Percentiles rank a stretch among this genome's conserved stretches.
These are phyloP conservation scores for Botrytis aclada DNA, from an alignment of 2,329 filamentous ascomycete species.

Conservation along the genomic window DNA sequence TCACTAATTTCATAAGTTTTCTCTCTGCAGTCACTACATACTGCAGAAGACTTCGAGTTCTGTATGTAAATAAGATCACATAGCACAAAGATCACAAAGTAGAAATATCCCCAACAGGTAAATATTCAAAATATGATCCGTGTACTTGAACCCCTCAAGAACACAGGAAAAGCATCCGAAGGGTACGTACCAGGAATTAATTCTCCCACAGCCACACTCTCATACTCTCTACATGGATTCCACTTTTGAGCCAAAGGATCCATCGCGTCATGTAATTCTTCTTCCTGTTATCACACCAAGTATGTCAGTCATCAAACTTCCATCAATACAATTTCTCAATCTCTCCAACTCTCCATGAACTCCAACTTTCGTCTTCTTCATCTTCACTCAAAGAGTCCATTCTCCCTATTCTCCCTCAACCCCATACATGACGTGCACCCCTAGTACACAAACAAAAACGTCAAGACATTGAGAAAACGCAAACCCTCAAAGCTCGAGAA, in stretches of 20 bases:
- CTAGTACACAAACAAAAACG: neutral
- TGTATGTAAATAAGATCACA: too few species aligned
- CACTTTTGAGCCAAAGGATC: conserved; percentile 41
- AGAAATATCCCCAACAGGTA: neutral
- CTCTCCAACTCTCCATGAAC: neutral
- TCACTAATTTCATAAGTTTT: too few species aligned
- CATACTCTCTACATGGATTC: conserved; percentile 46
- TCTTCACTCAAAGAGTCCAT: neutral
- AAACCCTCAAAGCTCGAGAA: neutral
- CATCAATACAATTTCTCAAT: neutral
- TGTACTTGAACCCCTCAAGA: too few species aligned
- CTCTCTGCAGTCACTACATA: too few species aligned
- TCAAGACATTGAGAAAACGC: neutral
- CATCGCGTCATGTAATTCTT: conserved; percentile 43
- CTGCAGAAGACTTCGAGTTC: neutral
- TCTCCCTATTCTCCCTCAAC: neutral
- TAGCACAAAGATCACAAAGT: too few species aligned
- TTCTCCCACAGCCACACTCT: neutral
- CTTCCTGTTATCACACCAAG: conserved; percentile 23
- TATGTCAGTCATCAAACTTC: neutral
- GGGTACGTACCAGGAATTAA: neutral
- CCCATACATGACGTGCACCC: rapidly evolving
- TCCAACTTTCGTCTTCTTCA: neutral
- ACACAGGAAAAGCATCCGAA: neutral
- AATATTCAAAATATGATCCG: neutral